Evolutionary conservation across 2,329 filamentous ascomycete species (phyloP).

Genomic region (Trichoderma breve): DNA sequence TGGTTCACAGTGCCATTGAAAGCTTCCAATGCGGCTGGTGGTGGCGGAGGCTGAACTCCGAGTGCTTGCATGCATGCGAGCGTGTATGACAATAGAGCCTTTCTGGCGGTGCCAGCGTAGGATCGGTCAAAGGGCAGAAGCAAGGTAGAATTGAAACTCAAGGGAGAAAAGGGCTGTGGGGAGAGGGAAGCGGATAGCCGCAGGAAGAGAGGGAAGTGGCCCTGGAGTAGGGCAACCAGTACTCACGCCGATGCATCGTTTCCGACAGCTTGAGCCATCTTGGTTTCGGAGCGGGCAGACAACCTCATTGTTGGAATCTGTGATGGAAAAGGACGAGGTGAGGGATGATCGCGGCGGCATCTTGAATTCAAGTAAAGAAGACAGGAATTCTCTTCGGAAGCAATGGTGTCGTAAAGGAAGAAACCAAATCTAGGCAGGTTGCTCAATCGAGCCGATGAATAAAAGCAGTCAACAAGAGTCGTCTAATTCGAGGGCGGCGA

Average conservation of each 20-base stretch:
- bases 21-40: constrained; percentile 8
- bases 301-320: constrained; percentile 91
- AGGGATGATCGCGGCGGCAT: constrained; percentile 89
- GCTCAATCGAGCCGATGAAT: constrained; percentile 33
- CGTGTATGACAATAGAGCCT: not conserved
- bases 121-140: not conserved
- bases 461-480: constrained; percentile 24
- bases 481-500: constrained; percentile 30
- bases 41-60: constrained; percentile 25
- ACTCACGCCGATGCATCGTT: constrained; percentile 97
- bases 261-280: constrained; percentile 94
- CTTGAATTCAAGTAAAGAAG: constrained; percentile 54
- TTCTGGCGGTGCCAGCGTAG: not conserved
- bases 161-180: not conserved
- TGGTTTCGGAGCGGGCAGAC: constrained; percentile 94
- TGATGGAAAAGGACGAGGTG: constrained; percentile 87
- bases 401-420: constrained; percentile 25
- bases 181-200: not conserved
- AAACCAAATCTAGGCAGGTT: constrained; percentile 2
- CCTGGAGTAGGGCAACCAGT: constrained; percentile 18
- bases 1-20: constrained; percentile 13
- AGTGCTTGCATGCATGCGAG: not conserved
- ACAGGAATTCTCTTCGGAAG: constrained; percentile 24
- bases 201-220: not conserved
- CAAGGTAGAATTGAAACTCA: not conserved